These are phyloP conservation scores for Aspergillus hancockii DNA, from an alignment of 495 filamentous ascomycete genomes.

Conservation along the genomic window DNA sequence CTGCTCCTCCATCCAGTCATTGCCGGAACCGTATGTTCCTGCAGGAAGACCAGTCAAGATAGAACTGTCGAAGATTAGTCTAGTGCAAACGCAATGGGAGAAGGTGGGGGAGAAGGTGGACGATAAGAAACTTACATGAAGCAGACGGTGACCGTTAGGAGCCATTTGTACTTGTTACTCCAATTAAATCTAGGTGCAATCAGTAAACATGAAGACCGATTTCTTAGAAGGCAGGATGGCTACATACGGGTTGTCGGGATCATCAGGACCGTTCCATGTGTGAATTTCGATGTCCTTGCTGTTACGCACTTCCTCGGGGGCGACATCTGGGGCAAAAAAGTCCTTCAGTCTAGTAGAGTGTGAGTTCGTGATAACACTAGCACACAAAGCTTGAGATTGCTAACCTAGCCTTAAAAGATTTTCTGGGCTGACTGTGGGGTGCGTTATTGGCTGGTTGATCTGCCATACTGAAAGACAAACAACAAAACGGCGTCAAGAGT, in stretches of 20 bases:
- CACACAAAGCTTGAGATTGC: background rate
- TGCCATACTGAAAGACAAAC: background rate
- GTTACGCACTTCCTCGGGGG: conserved; percentile 11
- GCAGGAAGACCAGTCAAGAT: conserved; percentile 46
- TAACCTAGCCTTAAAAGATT: background rate
- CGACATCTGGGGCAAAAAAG: conserved; percentile 10
- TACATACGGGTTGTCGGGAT: conserved; percentile 33
- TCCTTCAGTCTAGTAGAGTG: conserved; percentile 1
- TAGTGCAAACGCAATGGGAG: background rate
- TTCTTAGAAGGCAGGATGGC: background rate
- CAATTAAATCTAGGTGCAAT: conserved; percentile 18
- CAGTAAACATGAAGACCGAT: background rate
- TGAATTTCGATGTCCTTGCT: conserved; percentile 31
- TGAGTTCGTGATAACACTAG: background rate
- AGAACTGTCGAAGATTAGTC: conserved; percentile 23
- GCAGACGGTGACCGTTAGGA: conserved; percentile 42
- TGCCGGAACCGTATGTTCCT: conserved; percentile 42
- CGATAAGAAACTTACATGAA: conserved; percentile 33
- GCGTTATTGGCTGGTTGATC: background rate
- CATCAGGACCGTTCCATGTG: conserved; percentile 35
- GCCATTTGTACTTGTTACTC: conserved; percentile 35
- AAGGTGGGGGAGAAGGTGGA: background rate
- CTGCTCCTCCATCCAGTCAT: conserved; percentile 35
- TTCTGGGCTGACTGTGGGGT: background rate
- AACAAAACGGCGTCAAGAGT: background rate